Base-by-base conservation (phyloP, 2,329 filamentous ascomycete genomes). In the Aspergillus sp. region DNA sequence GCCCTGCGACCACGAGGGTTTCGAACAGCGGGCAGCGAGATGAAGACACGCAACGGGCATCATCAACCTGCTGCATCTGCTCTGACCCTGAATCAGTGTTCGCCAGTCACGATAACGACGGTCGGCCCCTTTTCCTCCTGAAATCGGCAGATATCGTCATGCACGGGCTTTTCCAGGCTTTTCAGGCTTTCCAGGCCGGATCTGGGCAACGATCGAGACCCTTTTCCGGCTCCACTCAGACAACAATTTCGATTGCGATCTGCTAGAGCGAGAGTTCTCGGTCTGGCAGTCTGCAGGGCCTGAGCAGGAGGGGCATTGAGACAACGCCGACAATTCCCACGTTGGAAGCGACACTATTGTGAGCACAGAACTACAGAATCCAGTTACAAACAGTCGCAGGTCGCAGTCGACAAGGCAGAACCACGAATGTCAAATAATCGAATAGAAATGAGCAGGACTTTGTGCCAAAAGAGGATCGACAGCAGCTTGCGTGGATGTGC, bases 401-500 rank as follows among this genome's bases (percentile, higher is more conserved):
- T 9, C 26, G 26, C 26, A 30, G 26, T 30, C 26, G 8, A 30
- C 26, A 30, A 9, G 26, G 26, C 4, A 30, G 11, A 30, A 4
- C 26, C 9, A 30, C 8, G 26, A 30, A 30, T 30, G 26, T 9
- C 26, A 9, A 49, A 48, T 48, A 34, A 49, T 22, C 18, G 18
- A 44, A 41, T 30, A 20, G 24, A 47, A 44, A 47, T 53, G 42
- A 44, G 30, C 32, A 30, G 38, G 36, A 20, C 12, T 13, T 36
- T 36, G 15, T 36, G 47, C 32, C 5, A 38, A 53, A 57, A 55
- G 42, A 48, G 49, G 64, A 66, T 66, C 64, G 60, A 57, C 64
- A 51, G 44, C 41, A 53, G 64, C 58, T 66, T 66, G 63, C 64
- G 64, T 65, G 64, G 64, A 65, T 22, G 17, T 24, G 9, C 17